These are phyloP conservation scores for Chrysosporium keratinophilum DNA, from an alignment of 2,329 filamentous ascomycete species.

Conservation along the genomic window DNA sequence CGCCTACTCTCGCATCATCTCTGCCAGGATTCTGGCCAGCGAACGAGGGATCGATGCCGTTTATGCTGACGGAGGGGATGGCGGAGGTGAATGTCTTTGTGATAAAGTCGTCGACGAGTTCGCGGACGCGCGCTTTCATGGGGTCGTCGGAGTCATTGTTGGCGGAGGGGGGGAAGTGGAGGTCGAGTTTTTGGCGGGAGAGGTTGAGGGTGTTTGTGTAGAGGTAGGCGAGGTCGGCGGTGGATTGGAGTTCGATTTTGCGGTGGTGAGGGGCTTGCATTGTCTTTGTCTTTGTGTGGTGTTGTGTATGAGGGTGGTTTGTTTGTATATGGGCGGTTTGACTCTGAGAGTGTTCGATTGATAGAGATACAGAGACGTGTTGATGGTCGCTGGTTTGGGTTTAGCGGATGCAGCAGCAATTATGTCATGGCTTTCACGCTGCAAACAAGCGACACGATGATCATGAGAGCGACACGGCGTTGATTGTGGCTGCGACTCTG, in stretches of 20 bases:
- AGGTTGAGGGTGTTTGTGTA: conserved; percentile 37
- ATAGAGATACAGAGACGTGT: background rate
- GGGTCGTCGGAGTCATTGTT: conserved; percentile 31
- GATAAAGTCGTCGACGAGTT: conserved; percentile 39
- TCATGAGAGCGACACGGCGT: background rate
- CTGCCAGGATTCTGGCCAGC: background rate
- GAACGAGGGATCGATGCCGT: conserved; percentile 34
- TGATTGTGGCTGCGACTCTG: background rate
- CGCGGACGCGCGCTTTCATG: conserved; percentile 35
- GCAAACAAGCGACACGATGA: too few relatives aligned
- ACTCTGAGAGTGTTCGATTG: background rate
- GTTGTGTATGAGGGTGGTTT: background rate
- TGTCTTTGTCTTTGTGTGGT: background rate
- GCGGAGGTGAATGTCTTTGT: conserved; percentile 36
- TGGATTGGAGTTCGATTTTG: conserved; percentile 43
- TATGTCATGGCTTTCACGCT: background rate
- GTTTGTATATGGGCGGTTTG: background rate
- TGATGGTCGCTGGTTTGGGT: background rate
- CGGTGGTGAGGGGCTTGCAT: conserved; percentile 34
- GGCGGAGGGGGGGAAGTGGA: conserved; percentile 39
- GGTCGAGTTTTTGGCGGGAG: conserved; percentile 40
- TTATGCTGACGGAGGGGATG: conserved; percentile 38
- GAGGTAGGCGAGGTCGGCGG: conserved; percentile 41
- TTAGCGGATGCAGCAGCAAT: background rate
- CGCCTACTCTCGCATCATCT: too few relatives aligned